Base-by-base conservation (phyloP, 176 grass and related monocot species). In the Miscanthus lutarioriparius region DNA sequence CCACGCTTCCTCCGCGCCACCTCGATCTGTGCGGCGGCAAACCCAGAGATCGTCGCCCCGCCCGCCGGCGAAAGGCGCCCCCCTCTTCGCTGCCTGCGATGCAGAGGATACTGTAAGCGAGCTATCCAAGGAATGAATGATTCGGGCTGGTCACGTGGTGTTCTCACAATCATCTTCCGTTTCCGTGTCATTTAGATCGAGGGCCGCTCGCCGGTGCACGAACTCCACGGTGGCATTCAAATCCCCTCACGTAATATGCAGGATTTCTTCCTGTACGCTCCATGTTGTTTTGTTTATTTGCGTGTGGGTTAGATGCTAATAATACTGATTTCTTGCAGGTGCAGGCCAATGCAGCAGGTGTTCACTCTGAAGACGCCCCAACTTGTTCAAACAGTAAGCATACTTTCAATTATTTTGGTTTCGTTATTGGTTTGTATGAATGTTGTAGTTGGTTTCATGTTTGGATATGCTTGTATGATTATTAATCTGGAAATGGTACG, bases 81-180 rank as follows among this genome's bases (percentile, higher is more conserved):
- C 20, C 4, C 25, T 11, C 20, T 15, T 7, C 70, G 15, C 45
- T 72, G 51, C 17, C 70, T 75, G n/a, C 51, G 38, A 92, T 92
- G 91, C 91, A 87, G 78, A 84, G 80, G 64, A 26, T 86, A 67
- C 68, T 92, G 84, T 92, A 77, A 87, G 87, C 36, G 62, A 61
- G 40, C 30, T 49, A 14, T 22, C 77, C 23, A 2, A 22, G 28
- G 16, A 25, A 25, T 12, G 49, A 39, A 53, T 49, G 69, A 11
- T 74, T 74, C 8, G 41, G 6, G 40, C 41, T 32, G 76, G 41
- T 73, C 43, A 5, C 71, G 66, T 58, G 76, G 30, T 91, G 37
- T 72, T 75, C 69, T 78, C 43, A 81, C 43, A 48, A 32, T 64
- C 70, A 8, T 20, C 17, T 70, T 47, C n/a, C 25, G 25, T 69